Conservation (phyloP, 352 stramenopile genomes). For the Halophytophthora batemanensis region DNA sequence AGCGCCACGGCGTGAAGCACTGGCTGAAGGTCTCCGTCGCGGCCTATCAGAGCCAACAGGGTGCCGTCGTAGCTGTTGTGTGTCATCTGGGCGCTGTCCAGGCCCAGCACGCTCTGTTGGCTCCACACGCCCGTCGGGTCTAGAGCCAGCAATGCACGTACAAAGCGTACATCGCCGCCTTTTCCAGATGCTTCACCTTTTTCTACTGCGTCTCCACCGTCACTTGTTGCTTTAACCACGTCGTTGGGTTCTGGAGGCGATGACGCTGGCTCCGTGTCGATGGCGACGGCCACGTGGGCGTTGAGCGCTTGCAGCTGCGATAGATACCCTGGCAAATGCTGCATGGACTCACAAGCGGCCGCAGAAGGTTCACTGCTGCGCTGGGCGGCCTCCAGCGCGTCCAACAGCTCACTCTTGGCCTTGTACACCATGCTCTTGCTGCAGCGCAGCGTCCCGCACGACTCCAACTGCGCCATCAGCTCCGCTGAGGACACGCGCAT, state of each 20-base stretch:
- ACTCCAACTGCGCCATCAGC: slow-evolving; percentile 35
- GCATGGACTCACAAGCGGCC: slow-evolving; percentile 19
- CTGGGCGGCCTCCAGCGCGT: slow-evolving; percentile 26
- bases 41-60: slow-evolving; percentile 32
- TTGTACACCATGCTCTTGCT: slow-evolving; percentile 63
- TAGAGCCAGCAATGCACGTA: slow-evolving; percentile 36
- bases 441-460: slow-evolving; percentile 27
- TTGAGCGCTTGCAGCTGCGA: slow-evolving; percentile 33
- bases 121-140: slow-evolving; percentile 39
- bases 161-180: slow-evolving; percentile 12
- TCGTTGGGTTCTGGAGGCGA: too few relatives aligned
- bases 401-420: slow-evolving; percentile 48
- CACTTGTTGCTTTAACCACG: too few relatives aligned
- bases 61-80: slow-evolving; percentile 27
- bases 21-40: slow-evolving; percentile 35
- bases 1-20: slow-evolving; percentile 37
- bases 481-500: slow-evolving; percentile 34
- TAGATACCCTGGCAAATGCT: slow-evolving; percentile 43
- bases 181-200: background rate
- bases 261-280: slow-evolving; percentile 24
- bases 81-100: slow-evolving; percentile 35
- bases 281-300: slow-evolving; percentile 23
- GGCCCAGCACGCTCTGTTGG: slow-evolving; percentile 34
- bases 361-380: slow-evolving; percentile 5
- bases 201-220: background rate